Evolutionary conservation across 2,329 filamentous ascomycete species (phyloP).

Genomic region (Cladosporium colombiae): DNA sequence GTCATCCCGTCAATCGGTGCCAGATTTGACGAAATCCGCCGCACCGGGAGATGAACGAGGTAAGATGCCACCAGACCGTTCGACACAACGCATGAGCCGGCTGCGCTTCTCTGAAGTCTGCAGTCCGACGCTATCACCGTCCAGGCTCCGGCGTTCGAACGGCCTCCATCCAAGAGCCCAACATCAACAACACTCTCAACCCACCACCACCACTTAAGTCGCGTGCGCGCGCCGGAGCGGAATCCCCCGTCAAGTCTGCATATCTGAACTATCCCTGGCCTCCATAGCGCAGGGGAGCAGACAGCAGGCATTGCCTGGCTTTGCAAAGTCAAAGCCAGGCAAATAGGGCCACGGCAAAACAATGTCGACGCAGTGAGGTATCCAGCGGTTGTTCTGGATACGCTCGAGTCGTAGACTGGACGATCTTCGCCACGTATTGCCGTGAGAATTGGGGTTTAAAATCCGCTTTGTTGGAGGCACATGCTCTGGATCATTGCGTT

Average conservation of each 20-base stretch:
- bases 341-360: background rate
- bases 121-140: background rate
- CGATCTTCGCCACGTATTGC: background rate
- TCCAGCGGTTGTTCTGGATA: background rate
- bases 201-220: background rate
- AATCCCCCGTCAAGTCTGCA: conserved; percentile 11
- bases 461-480: background rate
- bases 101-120: background rate
- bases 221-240: background rate
- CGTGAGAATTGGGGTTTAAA: background rate
- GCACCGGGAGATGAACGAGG: background rate
- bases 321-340: background rate
- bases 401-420: background rate
- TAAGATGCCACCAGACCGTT: background rate
- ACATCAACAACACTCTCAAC: conserved; percentile 7
- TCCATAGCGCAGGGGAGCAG: background rate
- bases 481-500: background rate
- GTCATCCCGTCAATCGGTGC: too few species aligned
- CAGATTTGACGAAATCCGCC: too few species aligned
- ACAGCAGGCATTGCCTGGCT: background rate
- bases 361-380: background rate
- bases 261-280: background rate
- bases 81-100: background rate
- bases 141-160: background rate
- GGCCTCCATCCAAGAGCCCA: background rate